phyloP scores from a whole-genome alignment of 257 asterid genomes.

The Solanum pinnatisectum region DNA sequence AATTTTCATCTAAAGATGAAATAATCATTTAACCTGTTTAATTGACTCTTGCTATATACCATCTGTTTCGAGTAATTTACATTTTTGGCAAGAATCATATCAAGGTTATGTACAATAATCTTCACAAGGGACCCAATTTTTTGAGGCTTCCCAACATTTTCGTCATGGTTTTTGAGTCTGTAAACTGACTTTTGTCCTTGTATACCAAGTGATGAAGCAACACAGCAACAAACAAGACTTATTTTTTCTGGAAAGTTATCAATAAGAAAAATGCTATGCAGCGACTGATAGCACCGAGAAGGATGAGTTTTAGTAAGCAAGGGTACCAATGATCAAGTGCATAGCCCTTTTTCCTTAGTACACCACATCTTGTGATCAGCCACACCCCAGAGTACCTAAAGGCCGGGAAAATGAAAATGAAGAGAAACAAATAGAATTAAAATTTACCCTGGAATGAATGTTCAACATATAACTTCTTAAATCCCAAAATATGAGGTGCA shows the following conservation, averaged over 20 bases:
- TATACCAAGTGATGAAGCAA: not conserved
- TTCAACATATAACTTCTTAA: not conserved
- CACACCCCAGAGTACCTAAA: conserved; percentile 90
- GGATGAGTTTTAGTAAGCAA: conserved; percentile 48
- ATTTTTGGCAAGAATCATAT: not conserved
- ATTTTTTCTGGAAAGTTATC: conserved; percentile 85
- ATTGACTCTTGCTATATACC: not conserved
- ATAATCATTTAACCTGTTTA: not conserved
- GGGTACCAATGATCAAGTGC: conserved; percentile 50
- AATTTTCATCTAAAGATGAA: not conserved
- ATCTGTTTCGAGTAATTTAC: not conserved
- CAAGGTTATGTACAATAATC: not conserved
- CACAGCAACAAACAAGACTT: not conserved
- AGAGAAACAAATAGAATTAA: not conserved
- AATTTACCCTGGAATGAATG: not conserved
- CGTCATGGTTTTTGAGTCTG: not conserved
- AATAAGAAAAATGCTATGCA: conserved; percentile 64
- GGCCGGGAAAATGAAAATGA: not conserved
- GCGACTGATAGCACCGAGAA: conserved; percentile 52
- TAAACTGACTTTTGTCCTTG: not conserved
- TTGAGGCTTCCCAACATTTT: not conserved
- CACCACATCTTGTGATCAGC: conserved; percentile 85
- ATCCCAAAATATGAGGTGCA: not conserved
- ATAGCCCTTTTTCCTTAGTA: conserved; percentile 48
- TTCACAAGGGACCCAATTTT: not conserved